Evolutionary conservation across 495 filamentous ascomycete species (phyloP).

Genomic region (Aspergillus egyptiacus): DNA sequence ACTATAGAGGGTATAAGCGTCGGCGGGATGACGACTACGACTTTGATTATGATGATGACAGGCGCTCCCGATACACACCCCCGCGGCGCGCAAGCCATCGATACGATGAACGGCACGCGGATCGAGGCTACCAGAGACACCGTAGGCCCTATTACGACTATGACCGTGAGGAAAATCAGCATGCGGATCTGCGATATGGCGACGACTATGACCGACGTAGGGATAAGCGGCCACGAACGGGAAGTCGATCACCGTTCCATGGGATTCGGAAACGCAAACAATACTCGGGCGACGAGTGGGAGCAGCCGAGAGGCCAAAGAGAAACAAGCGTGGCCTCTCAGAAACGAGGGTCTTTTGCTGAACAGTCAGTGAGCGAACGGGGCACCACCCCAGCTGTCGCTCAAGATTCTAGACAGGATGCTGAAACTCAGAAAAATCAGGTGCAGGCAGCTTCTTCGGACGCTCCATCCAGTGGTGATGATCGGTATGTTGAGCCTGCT

Average conservation of each 20-base stretch:
- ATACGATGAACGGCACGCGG: slow-evolving; percentile 32
- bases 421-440: slow-evolving; percentile 63
- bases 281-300: slow-evolving; percentile 36
- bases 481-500: slow-evolving; percentile 38
- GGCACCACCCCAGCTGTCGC: slow-evolving; percentile 48
- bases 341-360: slow-evolving; percentile 36
- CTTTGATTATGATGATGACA: slow-evolving; percentile 40
- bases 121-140: slow-evolving; percentile 26
- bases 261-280: slow-evolving; percentile 39
- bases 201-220: slow-evolving; percentile 53
- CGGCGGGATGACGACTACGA: slow-evolving; percentile 59
- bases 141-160: slow-evolving; percentile 57
- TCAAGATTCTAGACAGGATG: slow-evolving; percentile 52
- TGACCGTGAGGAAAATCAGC: slow-evolving; percentile 52
- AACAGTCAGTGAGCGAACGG: slow-evolving; percentile 67
- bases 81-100: slow-evolving; percentile 34
- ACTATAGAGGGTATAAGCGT: slow-evolving; percentile 61
- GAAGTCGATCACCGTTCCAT: slow-evolving; percentile 53
- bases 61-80: slow-evolving; percentile 43
- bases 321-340: slow-evolving; percentile 17
- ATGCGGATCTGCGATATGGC: slow-evolving; percentile 43
- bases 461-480: slow-evolving; percentile 19
- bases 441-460: slow-evolving; percentile 43
- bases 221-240: slow-evolving; percentile 60
- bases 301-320: slow-evolving; percentile 19